Percentiles rank a stretch among this genome's conserved stretches.
Conservation (phyloP, 1,139 yeast species). For the Casaregolazyma suthepensis region DNA sequence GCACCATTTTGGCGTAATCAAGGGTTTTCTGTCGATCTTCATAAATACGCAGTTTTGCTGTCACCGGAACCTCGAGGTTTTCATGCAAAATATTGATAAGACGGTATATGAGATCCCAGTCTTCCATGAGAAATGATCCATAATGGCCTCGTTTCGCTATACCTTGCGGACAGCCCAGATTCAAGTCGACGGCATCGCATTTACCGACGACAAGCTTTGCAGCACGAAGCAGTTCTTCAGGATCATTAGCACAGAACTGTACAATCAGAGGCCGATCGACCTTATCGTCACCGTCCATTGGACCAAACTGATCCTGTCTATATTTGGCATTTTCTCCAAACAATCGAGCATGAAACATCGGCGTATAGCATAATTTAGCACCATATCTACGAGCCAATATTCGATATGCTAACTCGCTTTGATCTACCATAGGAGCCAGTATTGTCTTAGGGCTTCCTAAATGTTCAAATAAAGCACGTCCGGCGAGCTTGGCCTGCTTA, state of each 20-base stretch:
- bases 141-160: conserved; percentile 92
- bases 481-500: conserved; percentile 37
- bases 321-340: conserved; percentile 84
- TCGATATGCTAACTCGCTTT: conserved; percentile 94
- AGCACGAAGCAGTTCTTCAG: conserved; percentile 90
- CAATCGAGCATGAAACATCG: conserved; percentile 91
- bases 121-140: conserved; percentile 95
- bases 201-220: conserved; percentile 79
- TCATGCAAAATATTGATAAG: conserved; percentile 69
- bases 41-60: conserved; percentile 90
- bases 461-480: conserved; percentile 63
- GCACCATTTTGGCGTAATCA: conserved; percentile 84
- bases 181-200: conserved; percentile 94
- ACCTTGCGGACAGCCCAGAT: conserved; percentile 97
- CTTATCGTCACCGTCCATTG: conserved; percentile 61
- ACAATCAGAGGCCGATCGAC: conserved; percentile 90
- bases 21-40: conserved; percentile 81
- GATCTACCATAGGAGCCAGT: conserved; percentile 99
- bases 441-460: conserved; percentile 75
- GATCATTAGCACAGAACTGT: conserved; percentile 95
- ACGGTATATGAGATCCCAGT: conserved; percentile 76
- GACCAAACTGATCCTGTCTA: conserved; percentile 68
- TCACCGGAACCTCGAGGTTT: conserved; percentile 77
- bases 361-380: conserved; percentile 90
- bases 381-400: conserved; percentile 81